Base-by-base conservation (phyloP, 2,329 filamentous ascomycete genomes). In the Ophiosphaerella korrae region DNA sequence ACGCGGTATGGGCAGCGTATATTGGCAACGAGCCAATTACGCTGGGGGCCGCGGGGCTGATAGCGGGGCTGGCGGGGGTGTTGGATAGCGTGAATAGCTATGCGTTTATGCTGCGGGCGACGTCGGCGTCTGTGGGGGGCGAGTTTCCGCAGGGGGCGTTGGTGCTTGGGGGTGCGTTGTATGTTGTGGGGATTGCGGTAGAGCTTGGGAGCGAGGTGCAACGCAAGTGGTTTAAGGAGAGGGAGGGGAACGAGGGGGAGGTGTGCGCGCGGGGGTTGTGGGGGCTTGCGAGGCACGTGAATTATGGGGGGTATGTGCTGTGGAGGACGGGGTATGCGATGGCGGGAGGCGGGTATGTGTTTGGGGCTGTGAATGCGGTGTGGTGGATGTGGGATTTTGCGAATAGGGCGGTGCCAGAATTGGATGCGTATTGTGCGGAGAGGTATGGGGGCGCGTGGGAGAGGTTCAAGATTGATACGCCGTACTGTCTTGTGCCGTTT, bases 181-280 rank as follows among this genome's bases (percentile, higher is more conserved):
- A 83, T 63, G 64, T 72, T 4, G 58, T 76, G 4, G 84, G 84
- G 8, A 75, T 87, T 26, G 49, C 75, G 4, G 73, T 81, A 4
- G 85, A 88, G 70, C 77, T 80, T 5, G 59, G 80, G 3, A 75
- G 82, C 0, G 85, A 88, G 71, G 62, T 80, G 24, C 85, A 88
- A 69, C 78, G 85, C 14, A 75, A 75, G 55, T 57, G 62, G 0
- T 84, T 81, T 71, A 84, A 84, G 68, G 66, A 71, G 18, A 70
- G 82, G 47, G 74, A 78, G 2, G 73, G 65, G 52, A 83, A 83
- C 64, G 76, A 79, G 57, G 81, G 82, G 14, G 81, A 82, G 66
- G 69, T 76, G 0, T 84, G 77, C 56, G 76, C 74, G 0, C 76
- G 76, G 8, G 80, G 82, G 0, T 57, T 84, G 32, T 84, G 79